phyloP scores from a whole-genome alignment of 2,329 filamentous ascomycete genomes.

The Alternaria novae-zelandiae region DNA sequence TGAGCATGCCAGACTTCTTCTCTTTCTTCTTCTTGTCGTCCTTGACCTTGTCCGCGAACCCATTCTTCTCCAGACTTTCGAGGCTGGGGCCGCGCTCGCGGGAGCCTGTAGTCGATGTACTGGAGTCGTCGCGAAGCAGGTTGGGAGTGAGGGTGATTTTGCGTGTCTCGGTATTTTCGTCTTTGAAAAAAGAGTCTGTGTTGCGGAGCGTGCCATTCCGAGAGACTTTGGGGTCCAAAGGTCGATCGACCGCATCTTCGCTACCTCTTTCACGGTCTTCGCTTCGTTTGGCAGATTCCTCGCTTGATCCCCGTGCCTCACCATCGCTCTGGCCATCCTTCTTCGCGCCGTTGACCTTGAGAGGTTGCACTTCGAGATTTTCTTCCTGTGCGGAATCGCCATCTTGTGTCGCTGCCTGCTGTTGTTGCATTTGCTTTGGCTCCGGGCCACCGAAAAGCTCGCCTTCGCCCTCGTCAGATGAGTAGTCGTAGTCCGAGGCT shows the following conservation, averaged over 20 bases:
- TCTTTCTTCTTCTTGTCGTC: conserved; percentile 78
- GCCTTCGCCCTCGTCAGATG: conserved; percentile 73
- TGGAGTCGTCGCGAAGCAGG: conserved; percentile 79
- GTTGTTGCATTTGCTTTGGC: conserved; percentile 35
- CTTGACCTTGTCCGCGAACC: conserved; percentile 66
- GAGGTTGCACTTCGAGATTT: conserved; percentile 44
- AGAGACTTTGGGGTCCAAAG: conserved; percentile 58
- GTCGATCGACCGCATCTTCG: conserved; percentile 68
- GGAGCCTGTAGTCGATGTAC: conserved; percentile 44
- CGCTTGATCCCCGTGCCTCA: conserved; percentile 36
- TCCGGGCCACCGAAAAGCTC: conserved; percentile 47
- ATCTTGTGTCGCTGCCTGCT: conserved; percentile 30
- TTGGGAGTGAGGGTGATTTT: conserved; percentile 98
- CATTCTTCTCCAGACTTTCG: conserved; percentile 75
- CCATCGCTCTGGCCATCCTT: conserved; percentile 35
- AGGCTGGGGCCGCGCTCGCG: conserved; percentile 68
- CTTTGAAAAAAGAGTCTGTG: conserved; percentile 96
- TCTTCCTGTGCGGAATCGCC: conserved; percentile 53
- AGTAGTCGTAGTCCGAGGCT: conserved; percentile 86
- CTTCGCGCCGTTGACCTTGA: conserved; percentile 44
- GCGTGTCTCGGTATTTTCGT: conserved; percentile 92
- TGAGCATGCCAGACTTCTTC: conserved; percentile 75
- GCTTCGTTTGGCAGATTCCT: conserved; percentile 50
- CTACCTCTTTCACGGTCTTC: conserved; percentile 62
- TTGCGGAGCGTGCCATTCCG: conserved; percentile 87